These are phyloP conservation scores for Sonneratia caseolaris DNA, from an alignment of 345 rosid genomes.

Conservation along the genomic window DNA sequence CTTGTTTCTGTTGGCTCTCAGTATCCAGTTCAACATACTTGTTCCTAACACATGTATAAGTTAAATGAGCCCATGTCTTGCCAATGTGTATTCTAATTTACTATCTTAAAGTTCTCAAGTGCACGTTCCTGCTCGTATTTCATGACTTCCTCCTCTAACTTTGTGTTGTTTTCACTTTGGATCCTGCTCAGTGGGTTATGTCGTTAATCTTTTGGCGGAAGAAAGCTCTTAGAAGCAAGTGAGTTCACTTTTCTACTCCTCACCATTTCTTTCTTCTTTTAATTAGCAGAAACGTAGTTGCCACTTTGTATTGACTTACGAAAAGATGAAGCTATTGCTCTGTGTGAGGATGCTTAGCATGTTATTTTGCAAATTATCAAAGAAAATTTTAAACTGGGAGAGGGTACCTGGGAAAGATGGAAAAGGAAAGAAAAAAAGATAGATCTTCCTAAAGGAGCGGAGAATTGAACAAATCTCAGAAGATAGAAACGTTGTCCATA, in stretches of 20 bases:
- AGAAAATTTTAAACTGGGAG: too few species aligned
- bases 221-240: slow-evolving; percentile 81
- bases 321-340: background rate
- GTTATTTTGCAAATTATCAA: too few species aligned
- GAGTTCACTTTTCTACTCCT: slow-evolving; percentile 21
- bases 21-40: background rate
- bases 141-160: background rate
- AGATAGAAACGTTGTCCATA: too few species aligned
- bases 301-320: background rate
- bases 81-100: background rate
- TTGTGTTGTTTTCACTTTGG: background rate
- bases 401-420: too few species aligned
- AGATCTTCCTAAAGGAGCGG: too few species aligned
- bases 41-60: background rate
- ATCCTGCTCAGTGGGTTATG: slow-evolving; percentile 55
- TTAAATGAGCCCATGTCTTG: background rate
- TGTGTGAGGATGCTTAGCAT: too few species aligned
- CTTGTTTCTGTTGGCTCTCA: background rate
- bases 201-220: slow-evolving; percentile 79
- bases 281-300: background rate
- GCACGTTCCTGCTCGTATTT: background rate
- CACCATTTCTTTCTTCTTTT: background rate
- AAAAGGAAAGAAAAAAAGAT: too few species aligned
- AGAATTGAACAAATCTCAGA: too few species aligned
- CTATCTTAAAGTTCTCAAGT: background rate